Evolutionary conservation across 768 basidiomycete species (phyloP).

Genomic region (Paxillus ammoniavirescens): DNA sequence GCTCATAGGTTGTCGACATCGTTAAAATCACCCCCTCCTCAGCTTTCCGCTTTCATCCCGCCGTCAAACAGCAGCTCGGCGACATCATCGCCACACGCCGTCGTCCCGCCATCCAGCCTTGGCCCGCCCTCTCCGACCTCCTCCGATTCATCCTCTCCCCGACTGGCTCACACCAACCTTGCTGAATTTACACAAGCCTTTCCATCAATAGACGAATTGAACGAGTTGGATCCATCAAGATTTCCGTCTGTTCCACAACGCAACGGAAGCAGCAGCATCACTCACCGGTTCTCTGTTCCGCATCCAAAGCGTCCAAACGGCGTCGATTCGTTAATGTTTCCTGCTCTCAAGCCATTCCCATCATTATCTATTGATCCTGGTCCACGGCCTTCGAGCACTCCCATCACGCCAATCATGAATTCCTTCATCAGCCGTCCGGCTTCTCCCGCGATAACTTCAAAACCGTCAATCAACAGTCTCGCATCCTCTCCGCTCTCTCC

Average conservation of each 20-base stretch:
- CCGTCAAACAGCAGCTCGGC: constrained; percentile 31
- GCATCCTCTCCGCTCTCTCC: constrained; percentile 32
- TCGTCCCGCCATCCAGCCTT: constrained; percentile 68
- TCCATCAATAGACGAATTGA: constrained; percentile 43
- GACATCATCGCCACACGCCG: constrained; percentile 53
- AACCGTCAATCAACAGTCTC: constrained; percentile 41
- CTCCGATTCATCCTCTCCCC: constrained; percentile 65
- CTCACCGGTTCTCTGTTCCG: constrained; percentile 17
- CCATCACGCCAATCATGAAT: constrained; percentile 56
- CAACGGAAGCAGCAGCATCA: constrained; percentile 32
- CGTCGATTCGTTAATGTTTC: constrained; percentile 31
- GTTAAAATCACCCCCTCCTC: constrained; percentile 28
- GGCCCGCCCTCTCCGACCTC: constrained; percentile 78
- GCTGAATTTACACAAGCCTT: constrained; percentile 55
- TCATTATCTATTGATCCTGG: constrained; percentile 44
- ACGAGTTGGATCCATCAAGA: constrained; percentile 49
- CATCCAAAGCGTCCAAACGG: constrained; percentile 31
- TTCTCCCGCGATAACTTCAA: constrained; percentile 50
- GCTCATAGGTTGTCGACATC: constrained; percentile 41
- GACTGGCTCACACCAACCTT: constrained; percentile 37
- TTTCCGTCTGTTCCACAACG: constrained; percentile 48
- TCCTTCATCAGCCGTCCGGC: constrained; percentile 61
- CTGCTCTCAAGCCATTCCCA: constrained; percentile 36
- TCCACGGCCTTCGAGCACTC: constrained; percentile 68
- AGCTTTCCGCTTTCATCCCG: constrained; percentile 8